Evolutionary conservation across 768 basidiomycete genomes (phyloP).

Genomic region (Kwoniella newhampshirensis): DNA sequence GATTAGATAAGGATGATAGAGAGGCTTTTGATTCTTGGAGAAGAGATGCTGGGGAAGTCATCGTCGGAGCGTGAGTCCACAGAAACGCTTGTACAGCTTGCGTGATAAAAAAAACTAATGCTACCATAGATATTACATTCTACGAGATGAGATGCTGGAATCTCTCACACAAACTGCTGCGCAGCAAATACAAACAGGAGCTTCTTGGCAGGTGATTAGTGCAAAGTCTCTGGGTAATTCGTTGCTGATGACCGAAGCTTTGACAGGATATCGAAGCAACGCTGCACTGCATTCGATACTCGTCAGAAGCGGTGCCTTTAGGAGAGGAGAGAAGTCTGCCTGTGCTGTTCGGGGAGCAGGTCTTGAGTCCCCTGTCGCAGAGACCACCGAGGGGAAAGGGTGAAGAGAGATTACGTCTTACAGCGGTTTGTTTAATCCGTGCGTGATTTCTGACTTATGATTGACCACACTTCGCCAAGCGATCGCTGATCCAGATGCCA

Average conservation of each 20-base stretch:
- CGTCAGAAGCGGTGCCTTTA: constrained; percentile 79
- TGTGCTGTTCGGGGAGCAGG: constrained; percentile 66
- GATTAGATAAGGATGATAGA: constrained; percentile 43
- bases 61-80: constrained; percentile 47
- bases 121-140: constrained; percentile 67
- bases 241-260: constrained; percentile 1
- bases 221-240: too few relatives aligned
- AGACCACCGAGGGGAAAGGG: constrained; percentile 25
- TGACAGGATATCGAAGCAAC: constrained; percentile 78
- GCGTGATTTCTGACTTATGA: constrained; percentile 23
- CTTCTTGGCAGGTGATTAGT: constrained; percentile 68
- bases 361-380: constrained; percentile 65
- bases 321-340: constrained; percentile 57
- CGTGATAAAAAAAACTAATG: background rate
- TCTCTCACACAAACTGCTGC: constrained; percentile 66
- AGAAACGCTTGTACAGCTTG: background rate
- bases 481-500: background rate
- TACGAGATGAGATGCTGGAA: constrained; percentile 77
- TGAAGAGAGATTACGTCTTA: constrained; percentile 67
- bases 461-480: background rate
- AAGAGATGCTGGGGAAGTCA: constrained; percentile 52
- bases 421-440: constrained; percentile 75
- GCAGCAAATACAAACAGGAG: constrained; percentile 57
- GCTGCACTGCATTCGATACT: constrained; percentile 77
- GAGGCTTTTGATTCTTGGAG: constrained; percentile 48